Base-by-base conservation (phyloP, 805 yeast genomes). In the Schwanniomyces sp. region DNA sequence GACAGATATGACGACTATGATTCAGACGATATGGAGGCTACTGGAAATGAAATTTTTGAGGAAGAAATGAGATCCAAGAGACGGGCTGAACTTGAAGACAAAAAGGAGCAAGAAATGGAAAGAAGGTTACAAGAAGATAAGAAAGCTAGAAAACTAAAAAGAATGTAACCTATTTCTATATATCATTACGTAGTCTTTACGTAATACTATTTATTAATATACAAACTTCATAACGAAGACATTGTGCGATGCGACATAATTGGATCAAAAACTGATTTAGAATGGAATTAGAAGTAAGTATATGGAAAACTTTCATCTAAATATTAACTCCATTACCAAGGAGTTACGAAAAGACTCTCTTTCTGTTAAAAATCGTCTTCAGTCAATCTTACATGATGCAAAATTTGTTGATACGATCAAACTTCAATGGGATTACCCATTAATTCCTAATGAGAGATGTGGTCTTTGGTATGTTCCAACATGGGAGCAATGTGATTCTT, bases 1-100 rank as follows among this genome's bases (percentile, higher is more conserved):
- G 62, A 70, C 25, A 66, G 67, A 32, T 70, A 75, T 44, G 74
- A 76, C 45, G 82, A 79, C 46, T 79, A 75, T 46, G 76, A 79
- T 50, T 69, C 69, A 7, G 79, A 78, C 28, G 90, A 88, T 58
- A 92, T 94, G 97, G 98, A 92, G 62, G 97, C 97, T 2, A 86
- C 94, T 1, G 97, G 97, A 25, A 84, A 84, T 25, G 97, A 92
- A 52, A 82, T 94, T 21, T 69, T 90, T 37, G 88, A 81, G 47
- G 99, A 92, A 59, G 99, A 92, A 66, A 79, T 72, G 51, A 59
- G 79, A 29, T 85, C 96, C 10, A 73, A 82, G 32, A 76, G 76
- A 43, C 78, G 76, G 46, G 99, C 96, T 0, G 77, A 80, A 54
- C 52, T 76, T 34, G 99, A 94, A 61, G 99, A 92, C 59, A 70